A percentile compares a stretch with the other conserved stretches of the same genome.
phyloP scores from a whole-genome alignment of 2,329 filamentous ascomycete genomes.

The Pestalotiopsis sp. region DNA sequence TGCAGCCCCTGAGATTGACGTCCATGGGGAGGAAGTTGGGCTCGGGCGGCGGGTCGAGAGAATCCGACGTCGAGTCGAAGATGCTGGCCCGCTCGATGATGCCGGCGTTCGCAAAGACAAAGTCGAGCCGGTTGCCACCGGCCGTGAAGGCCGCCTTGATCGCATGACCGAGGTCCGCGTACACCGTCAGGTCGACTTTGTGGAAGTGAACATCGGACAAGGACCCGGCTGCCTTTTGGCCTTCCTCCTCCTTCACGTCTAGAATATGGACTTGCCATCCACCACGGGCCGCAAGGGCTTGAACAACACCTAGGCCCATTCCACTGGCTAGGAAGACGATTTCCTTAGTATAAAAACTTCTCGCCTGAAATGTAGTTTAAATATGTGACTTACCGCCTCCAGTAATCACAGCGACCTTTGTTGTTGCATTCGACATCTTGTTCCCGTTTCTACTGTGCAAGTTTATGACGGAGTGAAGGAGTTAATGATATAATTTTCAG shows the following conservation, averaged over 20 bases:
- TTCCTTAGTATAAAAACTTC: background rate
- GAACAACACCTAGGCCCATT: constrained; percentile 44
- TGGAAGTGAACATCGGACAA: constrained; percentile 37
- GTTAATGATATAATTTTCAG: background rate
- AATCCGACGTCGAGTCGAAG: constrained; percentile 21
- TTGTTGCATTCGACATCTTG: background rate
- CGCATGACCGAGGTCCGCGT: constrained; percentile 22
- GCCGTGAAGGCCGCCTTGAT: constrained; percentile 40
- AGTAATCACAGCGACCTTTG: background rate
- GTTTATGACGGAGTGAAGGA: background rate
- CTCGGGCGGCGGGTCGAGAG: constrained; percentile 9
- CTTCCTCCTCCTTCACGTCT: constrained; percentile 38
- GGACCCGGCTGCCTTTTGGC: constrained; percentile 28
- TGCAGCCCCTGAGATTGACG: constrained; percentile 16
- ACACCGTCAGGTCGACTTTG: constrained; percentile 39
- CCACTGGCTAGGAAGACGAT: constrained; percentile 35
- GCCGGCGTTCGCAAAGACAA: constrained; percentile 52
- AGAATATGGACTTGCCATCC: constrained; percentile 42
- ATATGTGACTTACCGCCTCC: background rate
- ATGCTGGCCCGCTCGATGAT: constrained; percentile 44
- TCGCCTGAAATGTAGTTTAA: background rate
- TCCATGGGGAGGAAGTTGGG: constrained; percentile 13
- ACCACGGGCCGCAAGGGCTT: constrained; percentile 35
- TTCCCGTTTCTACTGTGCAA: background rate
- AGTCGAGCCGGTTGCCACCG: constrained; percentile 39